Base-by-base conservation (phyloP, 2,329 filamentous ascomycete genomes). In the Calonectria fujianensis region DNA sequence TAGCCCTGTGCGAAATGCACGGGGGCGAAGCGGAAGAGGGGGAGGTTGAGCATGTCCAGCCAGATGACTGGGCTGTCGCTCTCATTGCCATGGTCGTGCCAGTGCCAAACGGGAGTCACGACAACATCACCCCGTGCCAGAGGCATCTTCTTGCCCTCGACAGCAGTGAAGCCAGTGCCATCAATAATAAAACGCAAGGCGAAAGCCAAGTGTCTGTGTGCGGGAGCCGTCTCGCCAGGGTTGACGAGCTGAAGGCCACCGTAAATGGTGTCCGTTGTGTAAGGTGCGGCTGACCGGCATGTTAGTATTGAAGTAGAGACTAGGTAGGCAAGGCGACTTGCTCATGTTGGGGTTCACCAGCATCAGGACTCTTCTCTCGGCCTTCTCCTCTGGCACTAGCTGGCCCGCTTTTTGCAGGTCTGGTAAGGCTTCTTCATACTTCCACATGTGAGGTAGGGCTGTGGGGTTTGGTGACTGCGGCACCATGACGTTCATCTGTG, bases 61-160 rank as follows among this genome's bases (percentile, higher is more conserved):
- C 90, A 92, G 35, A 92, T 88, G 80, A 91, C 88, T 0, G 89
- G 89, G 1, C 85, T 85, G 1, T 85, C 83, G 11, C 89, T 88
- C 72, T 92, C 89, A 63, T 91, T 91, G 4, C 90, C 90, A 72
- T 92, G 90, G 74, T 92, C 90, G 74, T 91, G 90, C 86, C 89
- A 92, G 78, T 91, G 88, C 90, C 90, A 92, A 0, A 86, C 88
- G 0, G 90, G 90, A 0, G 90, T 92, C 0, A 91, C 81, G 18
- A 92, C 89, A 1, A 92, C 88, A 75, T 92, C 90, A 11, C 90
- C 90, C 2, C 87, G 84, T 27, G 85, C 79, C 80, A 92, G 89
- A 2, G 84, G 82, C 76, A 92, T 89, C 69, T 89, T 87, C 52
- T 85, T 82, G 7, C 90, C 90, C 65, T 91, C 88, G 0, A 92